phyloP scores from a whole-genome alignment of 2,329 filamentous ascomycete genomes.

The Diaporthe caulivora region DNA sequence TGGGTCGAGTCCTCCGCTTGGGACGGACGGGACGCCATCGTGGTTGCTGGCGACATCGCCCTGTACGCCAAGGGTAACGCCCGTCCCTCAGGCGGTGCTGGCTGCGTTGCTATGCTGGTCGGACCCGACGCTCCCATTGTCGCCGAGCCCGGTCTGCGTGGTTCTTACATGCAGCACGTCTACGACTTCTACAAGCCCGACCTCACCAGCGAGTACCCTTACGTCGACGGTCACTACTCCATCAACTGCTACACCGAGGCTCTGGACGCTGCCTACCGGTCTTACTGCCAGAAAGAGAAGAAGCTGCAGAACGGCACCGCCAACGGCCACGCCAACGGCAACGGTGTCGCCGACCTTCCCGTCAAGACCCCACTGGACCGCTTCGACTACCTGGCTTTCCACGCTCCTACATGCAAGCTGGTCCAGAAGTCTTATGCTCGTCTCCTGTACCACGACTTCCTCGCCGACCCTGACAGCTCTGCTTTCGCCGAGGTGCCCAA shows the following conservation, averaged over 20 bases:
- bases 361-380: slow-evolving; percentile 78
- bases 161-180: slow-evolving; percentile 84
- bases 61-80: slow-evolving; percentile 88
- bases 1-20: slow-evolving; percentile 90
- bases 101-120: slow-evolving; percentile 82
- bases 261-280: slow-evolving; percentile 84
- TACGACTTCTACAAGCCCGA: slow-evolving; percentile 95
- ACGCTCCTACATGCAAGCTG: slow-evolving; percentile 88
- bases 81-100: slow-evolving; percentile 84
- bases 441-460: slow-evolving; percentile 88
- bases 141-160: slow-evolving; percentile 82
- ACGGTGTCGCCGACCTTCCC: slow-evolving; percentile 64
- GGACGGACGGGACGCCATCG: slow-evolving; percentile 86
- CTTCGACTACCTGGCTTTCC: slow-evolving; percentile 87
- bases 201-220: slow-evolving; percentile 87
- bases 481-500: slow-evolving; percentile 81
- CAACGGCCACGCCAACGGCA: slow-evolving; percentile 67
- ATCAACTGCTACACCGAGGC: slow-evolving; percentile 85
- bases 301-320: slow-evolving; percentile 58
- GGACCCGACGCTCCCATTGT: slow-evolving; percentile 83
- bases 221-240: slow-evolving; percentile 87
- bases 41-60: slow-evolving; percentile 85
- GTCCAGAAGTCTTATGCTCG: slow-evolving; percentile 88
- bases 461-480: slow-evolving; percentile 74
- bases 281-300: slow-evolving; percentile 81